Conservation (phyloP, 2,329 filamentous ascomycete genomes). For the Coniochaeta sp. region DNA sequence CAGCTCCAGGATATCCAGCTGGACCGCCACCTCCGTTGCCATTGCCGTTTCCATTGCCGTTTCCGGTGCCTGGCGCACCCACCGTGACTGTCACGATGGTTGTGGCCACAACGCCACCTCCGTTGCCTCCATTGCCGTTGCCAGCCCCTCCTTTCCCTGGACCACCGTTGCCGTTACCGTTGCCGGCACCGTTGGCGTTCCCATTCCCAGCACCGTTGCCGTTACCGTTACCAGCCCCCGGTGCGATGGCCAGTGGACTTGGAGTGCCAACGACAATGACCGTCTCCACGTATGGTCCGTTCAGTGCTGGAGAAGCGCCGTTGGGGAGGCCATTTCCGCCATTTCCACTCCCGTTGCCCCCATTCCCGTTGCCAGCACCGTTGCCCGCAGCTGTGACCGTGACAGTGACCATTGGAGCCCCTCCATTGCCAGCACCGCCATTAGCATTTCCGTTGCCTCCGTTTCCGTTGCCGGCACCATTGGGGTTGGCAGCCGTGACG, state of each 20-base stretch:
- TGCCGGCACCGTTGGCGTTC: constrained; percentile 5
- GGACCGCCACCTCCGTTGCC: neutral
- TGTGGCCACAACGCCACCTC: neutral
- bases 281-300: constrained; percentile 3
- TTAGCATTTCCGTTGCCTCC: neutral
- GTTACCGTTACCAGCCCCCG: constrained; percentile 4
- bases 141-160: constrained; percentile 3
- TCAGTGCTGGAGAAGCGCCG: neutral
- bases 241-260: constrained; percentile 2
- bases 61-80: neutral
- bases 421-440: neutral
- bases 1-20: neutral
- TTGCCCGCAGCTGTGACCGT: neutral
- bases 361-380: neutral
- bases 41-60: neutral
- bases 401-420: neutral
- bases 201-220: constrained; percentile 7
- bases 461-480: neutral
- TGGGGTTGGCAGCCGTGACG: neutral
- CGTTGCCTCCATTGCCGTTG: constrained; percentile 6
- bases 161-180: constrained; percentile 6
- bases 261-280: constrained; percentile 5
- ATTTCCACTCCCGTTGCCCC: neutral
- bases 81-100: neutral
- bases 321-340: neutral